A percentile compares a stretch with the other conserved stretches of the same genome.
Evolutionary conservation across 1,139 yeast species (phyloP).

Genomic region (Candida freyschussii): DNA sequence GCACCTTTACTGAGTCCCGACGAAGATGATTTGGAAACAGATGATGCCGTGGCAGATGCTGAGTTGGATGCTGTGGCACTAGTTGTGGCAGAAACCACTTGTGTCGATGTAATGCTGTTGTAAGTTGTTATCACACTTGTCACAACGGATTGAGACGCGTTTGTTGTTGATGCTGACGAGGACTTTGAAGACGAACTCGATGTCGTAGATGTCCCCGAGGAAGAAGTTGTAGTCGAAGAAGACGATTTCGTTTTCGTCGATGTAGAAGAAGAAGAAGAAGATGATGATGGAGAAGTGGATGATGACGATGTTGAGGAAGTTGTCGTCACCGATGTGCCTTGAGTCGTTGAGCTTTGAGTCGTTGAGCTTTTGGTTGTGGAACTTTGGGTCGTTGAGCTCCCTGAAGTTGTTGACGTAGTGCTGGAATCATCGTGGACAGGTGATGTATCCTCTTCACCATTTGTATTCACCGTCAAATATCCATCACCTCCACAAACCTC

Average conservation of each 20-base stretch:
- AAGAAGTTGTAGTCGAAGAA: constrained; percentile 11
- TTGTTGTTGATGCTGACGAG: constrained; percentile 5
- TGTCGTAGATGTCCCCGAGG: constrained; percentile 6
- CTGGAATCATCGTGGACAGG: constrained; percentile 15
- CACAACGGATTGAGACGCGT: no score
- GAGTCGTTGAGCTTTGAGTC: constrained; percentile 14
- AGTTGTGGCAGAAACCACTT: constrained; percentile 16
- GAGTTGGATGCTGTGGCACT: constrained; percentile 10
- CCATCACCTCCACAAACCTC: constrained; percentile 62
- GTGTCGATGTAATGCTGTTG: constrained; percentile 12
- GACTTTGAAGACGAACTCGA: constrained; percentile 5
- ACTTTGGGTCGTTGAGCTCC: no score
- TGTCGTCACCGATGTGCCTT: constrained; percentile 1
- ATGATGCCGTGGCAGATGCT: constrained; percentile 10
- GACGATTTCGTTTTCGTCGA: constrained; percentile 16
- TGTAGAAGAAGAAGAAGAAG: constrained; percentile 11
- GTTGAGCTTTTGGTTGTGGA: not conserved
- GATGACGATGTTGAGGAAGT: constrained; percentile 17
- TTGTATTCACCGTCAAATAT: constrained; percentile 44
- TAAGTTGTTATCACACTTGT: constrained; percentile 25
- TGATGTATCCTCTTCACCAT: constrained; percentile 26
- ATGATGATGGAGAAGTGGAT: constrained; percentile 25
- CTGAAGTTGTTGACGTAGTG: constrained; percentile 1
- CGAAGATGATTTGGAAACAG: constrained; percentile 1
- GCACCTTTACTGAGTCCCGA: constrained; percentile 49